Percentiles rank a stretch among this genome's conserved stretches.
phyloP scores from a whole-genome alignment of 176 grass and related monocot species.

The Olyra latifolia region DNA sequence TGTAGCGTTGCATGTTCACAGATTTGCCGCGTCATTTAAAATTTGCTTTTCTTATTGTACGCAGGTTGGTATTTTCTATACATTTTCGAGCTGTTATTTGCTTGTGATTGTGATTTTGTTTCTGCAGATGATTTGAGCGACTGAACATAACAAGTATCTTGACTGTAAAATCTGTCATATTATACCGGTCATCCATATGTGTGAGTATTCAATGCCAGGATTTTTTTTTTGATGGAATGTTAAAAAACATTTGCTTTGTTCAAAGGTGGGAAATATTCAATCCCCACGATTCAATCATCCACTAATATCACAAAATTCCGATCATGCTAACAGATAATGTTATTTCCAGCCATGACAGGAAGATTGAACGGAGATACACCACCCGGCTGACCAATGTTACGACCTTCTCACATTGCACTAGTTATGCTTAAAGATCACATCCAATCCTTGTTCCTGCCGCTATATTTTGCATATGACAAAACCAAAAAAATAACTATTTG shows the following conservation, averaged over 20 bases:
- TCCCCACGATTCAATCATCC: background rate
- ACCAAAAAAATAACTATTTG: background rate
- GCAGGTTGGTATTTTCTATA: background rate
- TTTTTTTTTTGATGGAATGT: background rate
- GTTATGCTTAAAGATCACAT: background rate
- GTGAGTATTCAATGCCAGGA: background rate
- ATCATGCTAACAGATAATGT: background rate
- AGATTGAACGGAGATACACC: background rate
- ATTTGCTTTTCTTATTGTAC: background rate
- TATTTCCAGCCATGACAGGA: background rate
- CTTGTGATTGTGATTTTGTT: background rate
- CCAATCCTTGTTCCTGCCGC: background rate
- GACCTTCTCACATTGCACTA: background rate
- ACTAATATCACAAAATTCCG: background rate
- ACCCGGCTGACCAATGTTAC: background rate
- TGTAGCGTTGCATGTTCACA: background rate
- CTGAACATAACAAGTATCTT: background rate
- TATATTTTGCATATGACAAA: background rate
- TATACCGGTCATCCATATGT: too few species aligned
- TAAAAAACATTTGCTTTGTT: background rate
- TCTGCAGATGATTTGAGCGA: background rate
- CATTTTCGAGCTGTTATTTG: background rate
- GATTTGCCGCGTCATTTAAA: background rate
- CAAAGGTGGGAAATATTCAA: background rate
- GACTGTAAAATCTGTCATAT: background rate